Evolutionary conservation across 2,329 filamentous ascomycete genomes (phyloP).

Genomic region (Phialophora macrospora): DNA sequence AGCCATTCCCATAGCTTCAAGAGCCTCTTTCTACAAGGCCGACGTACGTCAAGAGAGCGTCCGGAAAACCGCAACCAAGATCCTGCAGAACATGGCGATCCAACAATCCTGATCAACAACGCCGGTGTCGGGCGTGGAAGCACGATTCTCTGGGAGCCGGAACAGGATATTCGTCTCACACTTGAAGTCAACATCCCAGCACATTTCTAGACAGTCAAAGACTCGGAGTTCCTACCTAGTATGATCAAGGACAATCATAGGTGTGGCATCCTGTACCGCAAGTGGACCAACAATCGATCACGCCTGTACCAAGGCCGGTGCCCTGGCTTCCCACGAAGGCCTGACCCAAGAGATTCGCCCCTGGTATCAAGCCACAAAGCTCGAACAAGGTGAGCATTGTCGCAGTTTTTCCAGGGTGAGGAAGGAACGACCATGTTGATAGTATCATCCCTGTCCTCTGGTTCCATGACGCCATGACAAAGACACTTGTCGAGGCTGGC

Average conservation of each 20-base stretch:
- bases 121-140: constrained; percentile 56
- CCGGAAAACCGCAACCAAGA: not conserved
- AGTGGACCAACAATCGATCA: constrained; percentile 71
- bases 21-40: too few species aligned
- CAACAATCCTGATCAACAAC: constrained; percentile 57
- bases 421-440: too few species aligned
- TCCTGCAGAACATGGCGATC: constrained; percentile 29
- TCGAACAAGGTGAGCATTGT: too few species aligned
- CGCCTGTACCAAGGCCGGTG: constrained; percentile 67
- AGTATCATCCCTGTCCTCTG: too few species aligned
- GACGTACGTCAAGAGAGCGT: too few species aligned
- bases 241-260: constrained; percentile 70
- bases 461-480: too few species aligned
- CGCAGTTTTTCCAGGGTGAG: too few species aligned
- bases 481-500: too few species aligned
- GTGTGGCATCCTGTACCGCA: constrained; percentile 66
- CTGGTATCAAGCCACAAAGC: too few species aligned
- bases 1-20: too few species aligned
- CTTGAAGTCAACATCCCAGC: constrained; percentile 73
- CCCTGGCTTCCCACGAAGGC: constrained; percentile 71
- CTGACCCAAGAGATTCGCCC: not conserved
- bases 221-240: constrained; percentile 69
- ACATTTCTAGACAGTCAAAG: constrained; percentile 67
- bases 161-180: constrained; percentile 66
- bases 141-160: constrained; percentile 61